Conservation (phyloP, 208 protist species). For the Trypanosoma platydactyli region DNA sequence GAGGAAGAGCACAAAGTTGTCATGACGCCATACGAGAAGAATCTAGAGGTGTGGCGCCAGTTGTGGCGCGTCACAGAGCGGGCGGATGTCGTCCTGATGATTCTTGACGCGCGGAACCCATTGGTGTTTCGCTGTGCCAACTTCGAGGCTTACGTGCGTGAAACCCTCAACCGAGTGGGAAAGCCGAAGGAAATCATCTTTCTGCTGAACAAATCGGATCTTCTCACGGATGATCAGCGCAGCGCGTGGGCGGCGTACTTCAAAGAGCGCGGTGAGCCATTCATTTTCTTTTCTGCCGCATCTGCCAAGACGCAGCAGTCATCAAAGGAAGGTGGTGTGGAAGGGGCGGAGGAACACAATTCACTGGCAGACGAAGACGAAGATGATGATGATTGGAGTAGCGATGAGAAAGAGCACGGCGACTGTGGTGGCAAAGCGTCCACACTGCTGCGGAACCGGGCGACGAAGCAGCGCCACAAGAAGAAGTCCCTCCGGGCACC, state of each 20-base stretch:
- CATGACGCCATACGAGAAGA: constrained; percentile 99
- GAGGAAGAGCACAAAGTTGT: constrained; percentile 94
- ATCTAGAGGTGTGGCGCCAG: constrained; percentile 99
- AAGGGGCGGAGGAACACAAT: not conserved
- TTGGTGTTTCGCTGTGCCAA: constrained; percentile 93
- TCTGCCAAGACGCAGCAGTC: constrained; percentile 5
- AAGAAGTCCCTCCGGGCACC: constrained; percentile 78
- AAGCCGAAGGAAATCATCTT: constrained; percentile 89
- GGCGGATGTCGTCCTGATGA: constrained; percentile 93
- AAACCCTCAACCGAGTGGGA: constrained; percentile 61
- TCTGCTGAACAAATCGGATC: constrained; percentile 99
- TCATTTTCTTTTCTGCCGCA: constrained; percentile 93
- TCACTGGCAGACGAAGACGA: constrained; percentile 16
- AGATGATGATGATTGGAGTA: constrained; percentile 16
- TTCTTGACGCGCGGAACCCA: constrained; percentile 97
- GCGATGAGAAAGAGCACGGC: constrained; percentile 34
- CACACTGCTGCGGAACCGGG: constrained; percentile 39
- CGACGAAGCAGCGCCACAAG: constrained; percentile 72
- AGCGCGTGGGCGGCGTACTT: constrained; percentile 95
- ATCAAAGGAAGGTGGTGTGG: constrained; percentile 3
- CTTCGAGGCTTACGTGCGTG: constrained; percentile 87
- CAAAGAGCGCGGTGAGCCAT: constrained; percentile 60
- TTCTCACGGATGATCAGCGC: constrained; percentile 94
- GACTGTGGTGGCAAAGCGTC: constrained; percentile 34
- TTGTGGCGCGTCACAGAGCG: constrained; percentile 98